Evolutionary conservation across 306 rosid species (phyloP).

Genomic region (Argentina anserina): DNA sequence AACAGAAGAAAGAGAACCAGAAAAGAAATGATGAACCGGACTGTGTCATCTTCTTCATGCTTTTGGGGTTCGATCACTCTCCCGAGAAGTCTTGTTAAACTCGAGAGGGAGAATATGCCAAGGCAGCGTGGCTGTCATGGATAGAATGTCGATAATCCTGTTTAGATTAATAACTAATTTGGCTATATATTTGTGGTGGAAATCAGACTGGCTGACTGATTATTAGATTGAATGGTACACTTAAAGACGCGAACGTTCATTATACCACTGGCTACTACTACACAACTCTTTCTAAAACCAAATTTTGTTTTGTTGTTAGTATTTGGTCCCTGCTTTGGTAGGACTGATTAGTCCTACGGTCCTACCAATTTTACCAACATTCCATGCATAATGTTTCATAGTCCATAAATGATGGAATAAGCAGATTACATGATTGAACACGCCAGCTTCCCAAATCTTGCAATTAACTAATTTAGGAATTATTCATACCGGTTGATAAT

Average conservation of each 20-base stretch:
- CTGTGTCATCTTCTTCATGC: constrained; percentile 4
- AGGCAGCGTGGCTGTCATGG: not conserved
- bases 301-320: not conserved
- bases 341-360: too few species aligned
- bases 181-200: not conserved
- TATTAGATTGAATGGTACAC: not conserved
- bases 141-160: not conserved
- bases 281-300: not conserved
- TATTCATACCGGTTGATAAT: too few species aligned
- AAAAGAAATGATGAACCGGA: not conserved
- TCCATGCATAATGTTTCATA: not conserved
- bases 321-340: not conserved
- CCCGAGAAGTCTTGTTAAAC: not conserved
- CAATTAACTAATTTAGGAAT: too few species aligned
- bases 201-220: not conserved
- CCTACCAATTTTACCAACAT: not conserved
- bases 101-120: not conserved
- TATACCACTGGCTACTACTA: not conserved
- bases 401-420: not conserved
- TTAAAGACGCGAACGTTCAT: not conserved
- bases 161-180: not conserved
- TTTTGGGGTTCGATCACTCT: not conserved
- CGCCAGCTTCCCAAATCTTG: not conserved
- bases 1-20: constrained; percentile 22
- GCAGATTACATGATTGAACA: too few species aligned